Base-by-base conservation (phyloP, 441 rosid species). In the Erodium chrysanthum region DNA sequence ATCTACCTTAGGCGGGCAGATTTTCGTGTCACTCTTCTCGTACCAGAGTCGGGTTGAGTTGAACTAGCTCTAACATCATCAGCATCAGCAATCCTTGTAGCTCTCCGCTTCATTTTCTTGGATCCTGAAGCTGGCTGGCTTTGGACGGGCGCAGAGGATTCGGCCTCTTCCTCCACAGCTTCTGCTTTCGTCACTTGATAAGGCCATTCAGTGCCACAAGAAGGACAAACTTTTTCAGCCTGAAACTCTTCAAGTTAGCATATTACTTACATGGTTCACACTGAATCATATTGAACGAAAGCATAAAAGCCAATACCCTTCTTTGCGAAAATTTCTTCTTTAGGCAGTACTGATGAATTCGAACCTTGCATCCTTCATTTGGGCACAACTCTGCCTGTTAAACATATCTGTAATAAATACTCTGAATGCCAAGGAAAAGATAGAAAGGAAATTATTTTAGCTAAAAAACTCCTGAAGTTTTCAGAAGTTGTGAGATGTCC, bases 331-430 rank as follows among this genome's bases (percentile, higher is more conserved):
- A 73, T 74, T 83, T 80, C 74, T 77, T 84, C 74, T 77, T 70
- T 69, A 88, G 83, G 83, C 98, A 93, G 80, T 91, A 83, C 17
- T 71, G 81, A 80, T 93, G 98, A 48, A 93, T 79, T 76, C 96
- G 80, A 66, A 80, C 73, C 0, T 70, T 54, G 73, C 96, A 91
- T 58, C 75, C 84, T 67, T 85, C 87, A 68, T 65, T 89, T 6
- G 78, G 81, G 79, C 97, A 91, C 68, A 84, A 31, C 64, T 84
- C 83, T 37, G 91, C 98, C 98, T 93, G 85, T 23, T 25, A 76
- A 65, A 67, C 60, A 58, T 4, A 5, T 58, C 56, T 52, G 64
- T 54, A 75, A 75, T 40, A 66, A 67, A 67, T 21, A 44, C 12
- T n/a, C 73, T 68, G 44, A 50, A 61, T 44, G 52, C 52, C 52